Conservation (phyloP, 352 stramenopile genomes). For the Phytopythium sindhum region DNA sequence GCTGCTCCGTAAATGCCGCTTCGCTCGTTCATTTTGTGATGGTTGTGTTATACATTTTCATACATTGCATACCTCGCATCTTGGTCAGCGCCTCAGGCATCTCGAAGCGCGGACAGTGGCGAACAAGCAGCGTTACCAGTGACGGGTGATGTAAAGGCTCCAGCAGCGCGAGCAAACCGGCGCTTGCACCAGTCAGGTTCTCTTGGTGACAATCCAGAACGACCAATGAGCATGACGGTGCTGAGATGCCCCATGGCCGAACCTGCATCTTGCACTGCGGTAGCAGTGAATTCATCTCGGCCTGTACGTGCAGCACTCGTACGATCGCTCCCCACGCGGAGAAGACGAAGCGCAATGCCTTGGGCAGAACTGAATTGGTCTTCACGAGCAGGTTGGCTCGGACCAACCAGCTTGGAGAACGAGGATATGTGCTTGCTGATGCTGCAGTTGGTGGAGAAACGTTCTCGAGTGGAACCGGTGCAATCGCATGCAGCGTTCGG, state of each 20-base stretch:
- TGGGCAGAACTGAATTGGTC: constrained; percentile 5
- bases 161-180: constrained; percentile 10
- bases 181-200: constrained; percentile 8
- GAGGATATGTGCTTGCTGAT: background rate
- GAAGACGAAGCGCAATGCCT: constrained; percentile 13
- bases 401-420: background rate
- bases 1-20: constrained; percentile 11
- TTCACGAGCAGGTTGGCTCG: constrained; percentile 1
- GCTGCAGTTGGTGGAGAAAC: background rate
- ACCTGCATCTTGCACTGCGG: constrained; percentile 30
- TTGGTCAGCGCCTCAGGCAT: constrained; percentile 12
- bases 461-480: background rate
- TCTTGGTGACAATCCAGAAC: constrained; percentile 24
- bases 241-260: constrained; percentile 19
- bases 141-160: constrained; percentile 16
- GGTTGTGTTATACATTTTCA: constrained; percentile 33
- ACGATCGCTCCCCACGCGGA: constrained; percentile 25
- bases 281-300: constrained; percentile 12
- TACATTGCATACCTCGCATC: constrained; percentile 9
- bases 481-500: background rate
- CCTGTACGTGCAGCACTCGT: constrained; percentile 20
- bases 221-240: constrained; percentile 20
- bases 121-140: constrained; percentile 12
- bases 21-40: constrained; percentile 20
- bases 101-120: constrained; percentile 21